These are phyloP conservation scores for Tarenaya hassleriana DNA, from an alignment of 345 rosid species.

Conservation along the genomic window DNA sequence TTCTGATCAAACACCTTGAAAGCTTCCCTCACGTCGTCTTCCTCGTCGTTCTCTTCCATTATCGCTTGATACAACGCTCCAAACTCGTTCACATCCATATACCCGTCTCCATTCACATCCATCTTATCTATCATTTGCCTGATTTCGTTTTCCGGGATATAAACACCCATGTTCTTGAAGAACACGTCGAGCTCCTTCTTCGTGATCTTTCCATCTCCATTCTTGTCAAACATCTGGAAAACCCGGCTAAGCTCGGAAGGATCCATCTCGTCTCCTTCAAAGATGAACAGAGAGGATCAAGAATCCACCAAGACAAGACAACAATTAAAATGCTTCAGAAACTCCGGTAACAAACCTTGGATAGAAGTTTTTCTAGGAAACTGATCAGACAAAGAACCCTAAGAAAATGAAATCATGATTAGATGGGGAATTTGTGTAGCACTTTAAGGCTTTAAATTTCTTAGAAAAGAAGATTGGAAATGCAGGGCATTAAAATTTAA, in stretches of 20 bases:
- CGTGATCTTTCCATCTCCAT: conserved; percentile 30
- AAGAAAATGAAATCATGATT: not conserved
- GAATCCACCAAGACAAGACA: not conserved
- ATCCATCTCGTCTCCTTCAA: conserved; percentile 17
- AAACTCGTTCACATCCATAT: conserved; percentile 30
- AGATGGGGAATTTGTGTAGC: not conserved
- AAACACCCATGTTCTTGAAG: conserved; percentile 25
- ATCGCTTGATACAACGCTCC: conserved; percentile 27
- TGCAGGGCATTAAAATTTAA: not conserved
- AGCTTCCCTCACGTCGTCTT: conserved; percentile 32
- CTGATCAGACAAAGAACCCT: not conserved
- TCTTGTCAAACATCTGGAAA: conserved; percentile 29
- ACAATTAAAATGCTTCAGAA: conserved; percentile 1
- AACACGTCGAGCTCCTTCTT: conserved; percentile 27
- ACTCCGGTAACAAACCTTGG: not conserved
- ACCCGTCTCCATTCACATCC: conserved; percentile 29
- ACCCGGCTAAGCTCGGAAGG: conserved; percentile 25
- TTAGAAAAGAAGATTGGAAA: not conserved
- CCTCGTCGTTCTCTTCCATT: conserved; percentile 31
- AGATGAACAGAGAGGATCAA: not conserved
- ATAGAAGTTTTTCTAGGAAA: not conserved
- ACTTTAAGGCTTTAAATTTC: not conserved
- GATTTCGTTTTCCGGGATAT: conserved; percentile 26
- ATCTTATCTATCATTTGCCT: conserved; percentile 25
- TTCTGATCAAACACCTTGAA: conserved; percentile 33